phyloP scores from a whole-genome alignment of 495 filamentous ascomycete species.

The Cladorrhinum samala region DNA sequence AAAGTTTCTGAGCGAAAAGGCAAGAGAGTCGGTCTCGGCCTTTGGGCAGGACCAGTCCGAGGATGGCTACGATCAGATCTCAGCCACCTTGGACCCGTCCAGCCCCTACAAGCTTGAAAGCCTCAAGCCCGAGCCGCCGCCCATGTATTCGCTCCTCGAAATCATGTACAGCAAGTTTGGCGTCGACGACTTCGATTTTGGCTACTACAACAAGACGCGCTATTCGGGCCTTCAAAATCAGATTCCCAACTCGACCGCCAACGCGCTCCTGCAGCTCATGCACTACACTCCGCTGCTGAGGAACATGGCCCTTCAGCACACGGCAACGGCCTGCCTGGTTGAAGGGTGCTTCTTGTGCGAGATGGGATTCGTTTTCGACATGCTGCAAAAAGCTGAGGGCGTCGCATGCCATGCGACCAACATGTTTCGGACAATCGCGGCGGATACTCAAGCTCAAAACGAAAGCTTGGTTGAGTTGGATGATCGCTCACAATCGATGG shows the following conservation, averaged over 20 bases:
- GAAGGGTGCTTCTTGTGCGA: conserved; percentile 89
- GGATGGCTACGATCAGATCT: conserved; percentile 22
- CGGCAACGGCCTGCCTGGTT: conserved; percentile 71
- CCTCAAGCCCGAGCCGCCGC: conserved; percentile 67
- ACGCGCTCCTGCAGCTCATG: conserved; percentile 84
- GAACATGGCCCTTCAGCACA: conserved; percentile 86
- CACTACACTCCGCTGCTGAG: conserved; percentile 83
- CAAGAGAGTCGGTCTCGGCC: conserved; percentile 55
- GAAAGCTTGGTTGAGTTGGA: conserved; percentile 80
- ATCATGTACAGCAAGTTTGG: conserved; percentile 98
- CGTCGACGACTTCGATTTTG: conserved; percentile 94
- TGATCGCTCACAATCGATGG: conserved; percentile 28
- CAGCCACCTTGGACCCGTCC: conserved; percentile 57
- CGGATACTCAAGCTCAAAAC: conserved; percentile 64
- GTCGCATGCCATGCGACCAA: conserved; percentile 97
- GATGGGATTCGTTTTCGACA: conserved; percentile 92
- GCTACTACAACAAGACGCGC: conserved; percentile 84
- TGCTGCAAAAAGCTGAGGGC: conserved; percentile 92
- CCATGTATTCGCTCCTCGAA: conserved; percentile 83
- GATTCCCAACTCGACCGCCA: conserved; percentile 92
- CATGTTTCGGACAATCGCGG: conserved; percentile 80
- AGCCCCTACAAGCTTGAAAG: conserved; percentile 53
- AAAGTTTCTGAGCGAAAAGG: conserved; percentile 91
- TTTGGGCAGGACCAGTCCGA: conserved; percentile 39
- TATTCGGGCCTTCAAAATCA: conserved; percentile 94